A percentile compares a stretch with the other conserved stretches of the same genome.
phyloP scores from a whole-genome alignment of 768 basidiomycete genomes.

The Psilocybe sp. region DNA sequence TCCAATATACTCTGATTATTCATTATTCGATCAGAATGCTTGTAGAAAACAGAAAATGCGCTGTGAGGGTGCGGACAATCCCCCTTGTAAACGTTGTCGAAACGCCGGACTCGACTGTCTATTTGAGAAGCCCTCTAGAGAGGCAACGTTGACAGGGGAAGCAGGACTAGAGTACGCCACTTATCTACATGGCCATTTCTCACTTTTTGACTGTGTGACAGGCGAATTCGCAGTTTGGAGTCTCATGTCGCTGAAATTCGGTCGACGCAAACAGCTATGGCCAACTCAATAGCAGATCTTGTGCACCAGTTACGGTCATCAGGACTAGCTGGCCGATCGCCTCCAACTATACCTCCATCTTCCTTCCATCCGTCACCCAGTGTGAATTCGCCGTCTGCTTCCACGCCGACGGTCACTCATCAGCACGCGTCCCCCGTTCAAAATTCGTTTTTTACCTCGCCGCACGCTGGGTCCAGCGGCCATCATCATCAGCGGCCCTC shows the following conservation, averaged over 20 bases:
- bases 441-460: conserved; percentile 26
- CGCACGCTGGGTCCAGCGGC: conserved; percentile 20
- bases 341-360: conserved; percentile 53
- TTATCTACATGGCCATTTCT: conserved; percentile 1
- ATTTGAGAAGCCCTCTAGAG: conserved; percentile 90
- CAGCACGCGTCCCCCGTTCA: conserved; percentile 40
- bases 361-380: conserved; percentile 67
- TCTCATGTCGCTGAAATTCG: conserved; percentile 82
- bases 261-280: conserved; percentile 69
- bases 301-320: conserved; percentile 71
- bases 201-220: conserved; percentile 30
- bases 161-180: conserved; percentile 80
- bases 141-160: conserved; percentile 84
- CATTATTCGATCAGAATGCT: conserved; percentile 65
- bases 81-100: conserved; percentile 92
- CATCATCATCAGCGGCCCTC: conserved; percentile 35
- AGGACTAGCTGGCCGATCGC: conserved; percentile 54
- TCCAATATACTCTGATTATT: conserved; percentile 8
- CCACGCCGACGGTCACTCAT: conserved; percentile 44
- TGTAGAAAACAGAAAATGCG: conserved; percentile 97
- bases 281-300: conserved; percentile 77
- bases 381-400: conserved; percentile 55
- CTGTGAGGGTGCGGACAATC: conserved; percentile 94
- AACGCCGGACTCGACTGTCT: conserved; percentile 89
- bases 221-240: conserved; percentile 90